Evolutionary conservation across 495 filamentous ascomycete genomes (phyloP).

Genomic region (Neurospora sublineolata): DNA sequence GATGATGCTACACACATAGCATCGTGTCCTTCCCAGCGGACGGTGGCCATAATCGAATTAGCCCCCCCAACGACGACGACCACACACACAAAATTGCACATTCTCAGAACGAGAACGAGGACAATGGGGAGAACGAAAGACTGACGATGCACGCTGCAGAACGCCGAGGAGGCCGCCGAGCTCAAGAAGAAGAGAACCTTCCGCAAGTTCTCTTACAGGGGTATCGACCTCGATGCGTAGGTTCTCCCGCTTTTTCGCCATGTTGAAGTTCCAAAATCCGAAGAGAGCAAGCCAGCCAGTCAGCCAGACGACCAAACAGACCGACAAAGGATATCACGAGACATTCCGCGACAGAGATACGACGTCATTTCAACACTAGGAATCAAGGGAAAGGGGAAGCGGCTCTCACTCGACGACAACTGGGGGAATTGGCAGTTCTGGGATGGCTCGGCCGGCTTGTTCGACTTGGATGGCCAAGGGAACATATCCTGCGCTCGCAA

Average conservation of each 20-base stretch:
- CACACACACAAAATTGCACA: background rate
- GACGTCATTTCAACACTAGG: background rate
- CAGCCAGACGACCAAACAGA: background rate
- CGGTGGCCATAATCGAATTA: constrained; percentile 1
- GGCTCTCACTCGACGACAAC: background rate
- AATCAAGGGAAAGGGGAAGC: background rate
- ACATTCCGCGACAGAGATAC: background rate
- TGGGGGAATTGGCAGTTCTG: background rate
- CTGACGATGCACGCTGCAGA: constrained; percentile 45
- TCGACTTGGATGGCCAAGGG: background rate
- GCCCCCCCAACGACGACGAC: background rate
- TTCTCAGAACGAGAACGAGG: background rate
- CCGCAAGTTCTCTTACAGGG: constrained; percentile 99
- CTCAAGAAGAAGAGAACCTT: constrained; percentile 99
- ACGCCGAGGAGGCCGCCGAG: constrained; percentile 93
- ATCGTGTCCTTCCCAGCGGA: background rate
- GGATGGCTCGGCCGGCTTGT: background rate
- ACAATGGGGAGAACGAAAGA: constrained; percentile 1
- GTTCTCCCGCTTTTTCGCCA: constrained; percentile 22
- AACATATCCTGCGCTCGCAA: background rate
- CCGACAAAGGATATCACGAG: background rate
- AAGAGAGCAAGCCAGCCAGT: background rate
- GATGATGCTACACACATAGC: background rate
- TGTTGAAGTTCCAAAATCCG: background rate
- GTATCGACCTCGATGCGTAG: constrained; percentile 97